Evolutionary conservation across 345 rosid genomes (phyloP), one percentile per base, ranked within the genome.

Genomic region (Lepidium aucheri): DNA sequence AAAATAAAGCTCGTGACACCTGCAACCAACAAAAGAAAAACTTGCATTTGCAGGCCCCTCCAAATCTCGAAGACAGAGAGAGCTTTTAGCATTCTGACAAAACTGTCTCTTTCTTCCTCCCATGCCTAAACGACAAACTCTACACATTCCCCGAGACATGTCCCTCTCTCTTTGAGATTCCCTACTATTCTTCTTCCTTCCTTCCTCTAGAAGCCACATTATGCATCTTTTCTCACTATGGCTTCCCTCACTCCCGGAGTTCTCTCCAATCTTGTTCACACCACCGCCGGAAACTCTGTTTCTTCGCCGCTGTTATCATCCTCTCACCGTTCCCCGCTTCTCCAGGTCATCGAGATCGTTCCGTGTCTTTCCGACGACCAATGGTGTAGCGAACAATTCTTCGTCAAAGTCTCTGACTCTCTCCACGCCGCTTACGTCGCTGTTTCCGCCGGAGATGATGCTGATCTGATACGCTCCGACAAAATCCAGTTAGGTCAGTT

Each of bases 361-460:
- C 83, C 87, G 0, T 76, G 80, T 26, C 74, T 70, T 57, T 65
- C 80, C 7, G 81, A 77, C 17, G 58, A 81, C 60, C 87, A 74
- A 17, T 83, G 80, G 79, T 79, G 77, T 28, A 79, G 69, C 72
- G 76, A 69, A 20, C 74, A 78, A 4, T 83, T 83, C 81, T 83
- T 78, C 63, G 10, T 83, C 69, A 83, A 81, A 67, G 77, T 83
- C 56, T 80, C 87, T 7, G 87, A 83, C 67, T 81, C 87, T 52
- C 75, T 73, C 35, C 85, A 83, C 65, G 74, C 80, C 8, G 78
- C 83, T 40, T 81, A 81, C 69, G 85, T 81, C 26, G 75, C 82
- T 34, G 63, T 83, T 63, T 51, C 75, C 26, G 52, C 72, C 12
- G 72, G 66, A 3, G 82, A 77, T 39, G 76, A 73, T 36, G 58